These are phyloP conservation scores for Babesia sp. DNA, from an alignment of 169 alveolate genomes.

Conservation along the genomic window DNA sequence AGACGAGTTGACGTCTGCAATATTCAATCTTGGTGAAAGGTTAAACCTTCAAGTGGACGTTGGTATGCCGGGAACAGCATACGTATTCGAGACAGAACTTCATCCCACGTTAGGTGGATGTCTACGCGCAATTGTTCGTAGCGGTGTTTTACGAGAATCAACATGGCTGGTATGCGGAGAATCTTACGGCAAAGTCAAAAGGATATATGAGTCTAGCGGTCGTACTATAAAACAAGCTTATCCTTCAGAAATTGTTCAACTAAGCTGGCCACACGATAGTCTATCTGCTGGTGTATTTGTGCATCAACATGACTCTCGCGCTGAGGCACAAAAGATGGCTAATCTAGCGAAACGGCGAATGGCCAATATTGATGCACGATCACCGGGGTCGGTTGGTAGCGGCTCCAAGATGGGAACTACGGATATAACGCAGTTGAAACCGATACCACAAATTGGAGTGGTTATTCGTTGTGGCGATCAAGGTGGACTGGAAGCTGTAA, in stretches of 20 bases:
- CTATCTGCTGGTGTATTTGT: constrained; percentile 33
- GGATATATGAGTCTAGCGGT: constrained; percentile 47
- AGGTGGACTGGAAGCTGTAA: constrained; percentile 87
- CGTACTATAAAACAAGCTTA: constrained; percentile 60
- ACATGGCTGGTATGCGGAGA: constrained; percentile 56
- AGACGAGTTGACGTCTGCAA: constrained; percentile 74
- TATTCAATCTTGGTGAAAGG: constrained; percentile 72
- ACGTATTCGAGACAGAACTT: constrained; percentile 70
- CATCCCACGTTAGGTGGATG: constrained; percentile 69
- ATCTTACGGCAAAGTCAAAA: constrained; percentile 47
- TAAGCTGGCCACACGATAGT: constrained; percentile 29
- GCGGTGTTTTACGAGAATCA: constrained; percentile 62
- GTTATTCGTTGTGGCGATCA: constrained; percentile 84
- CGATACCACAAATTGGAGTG: constrained; percentile 64
- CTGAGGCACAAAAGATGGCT: constrained; percentile 28
- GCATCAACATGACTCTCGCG: constrained; percentile 22
- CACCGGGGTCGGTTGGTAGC: background rate
- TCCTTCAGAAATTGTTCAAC: constrained; percentile 73
- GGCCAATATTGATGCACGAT: background rate
- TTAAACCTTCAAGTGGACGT: constrained; percentile 72
- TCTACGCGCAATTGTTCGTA: constrained; percentile 66
- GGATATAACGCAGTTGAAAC: background rate
- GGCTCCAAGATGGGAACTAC: background rate
- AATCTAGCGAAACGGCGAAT: constrained; percentile 15
- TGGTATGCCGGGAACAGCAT: constrained; percentile 66